These are phyloP conservation scores for Trichoderma asperelloides DNA, from an alignment of 495 filamentous ascomycete genomes.

Conservation along the genomic window DNA sequence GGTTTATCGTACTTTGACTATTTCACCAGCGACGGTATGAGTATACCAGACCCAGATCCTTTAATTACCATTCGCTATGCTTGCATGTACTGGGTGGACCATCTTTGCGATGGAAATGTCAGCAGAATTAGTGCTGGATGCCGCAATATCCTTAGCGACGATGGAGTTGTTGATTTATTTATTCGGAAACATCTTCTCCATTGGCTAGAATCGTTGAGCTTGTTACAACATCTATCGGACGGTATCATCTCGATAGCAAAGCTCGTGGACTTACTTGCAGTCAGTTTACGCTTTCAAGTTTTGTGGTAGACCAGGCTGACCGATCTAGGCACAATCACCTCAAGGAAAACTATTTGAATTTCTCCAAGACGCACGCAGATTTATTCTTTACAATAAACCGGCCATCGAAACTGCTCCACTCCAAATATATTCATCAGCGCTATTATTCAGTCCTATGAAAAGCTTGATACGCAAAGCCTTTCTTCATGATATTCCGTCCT, in stretches of 20 bases:
- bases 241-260: slow-evolving; percentile 7
- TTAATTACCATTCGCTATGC: background rate
- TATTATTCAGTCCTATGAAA: slow-evolving; percentile 14
- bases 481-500: slow-evolving; percentile 8
- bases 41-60: background rate
- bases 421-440: slow-evolving; percentile 16
- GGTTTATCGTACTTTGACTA: background rate
- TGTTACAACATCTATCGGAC: background rate
- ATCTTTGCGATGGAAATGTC: background rate
- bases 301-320: background rate
- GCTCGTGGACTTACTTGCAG: background rate
- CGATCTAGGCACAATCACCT: background rate
- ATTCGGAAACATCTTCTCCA: background rate
- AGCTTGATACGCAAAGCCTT: slow-evolving; percentile 8
- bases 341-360: background rate
- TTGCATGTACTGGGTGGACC: background rate
- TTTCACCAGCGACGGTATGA: background rate
- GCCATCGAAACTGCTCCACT: slow-evolving; percentile 15
- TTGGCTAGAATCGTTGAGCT: slow-evolving; percentile 5
- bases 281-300: background rate
- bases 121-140: background rate
- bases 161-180: background rate
- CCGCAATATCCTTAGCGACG: background rate
- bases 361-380: slow-evolving; percentile 14
- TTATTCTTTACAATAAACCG: slow-evolving; percentile 12